Percentiles rank a stretch among this genome's conserved stretches.
Evolutionary conservation across 371 early-diverging fungal genomes (phyloP).

Genomic region (Circinella minor): DNA sequence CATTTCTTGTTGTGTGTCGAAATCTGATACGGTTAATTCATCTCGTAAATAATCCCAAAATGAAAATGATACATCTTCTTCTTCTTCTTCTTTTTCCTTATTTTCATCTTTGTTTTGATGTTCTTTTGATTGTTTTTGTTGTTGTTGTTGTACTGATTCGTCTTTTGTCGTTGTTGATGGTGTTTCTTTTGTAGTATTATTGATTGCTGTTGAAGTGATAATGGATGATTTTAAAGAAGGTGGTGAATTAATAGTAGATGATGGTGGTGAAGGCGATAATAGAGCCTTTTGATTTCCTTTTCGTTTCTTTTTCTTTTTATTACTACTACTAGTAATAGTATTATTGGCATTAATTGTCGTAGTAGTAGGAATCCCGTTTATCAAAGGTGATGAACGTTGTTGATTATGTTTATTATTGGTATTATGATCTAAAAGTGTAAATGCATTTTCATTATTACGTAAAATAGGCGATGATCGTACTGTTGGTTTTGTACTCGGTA

Average conservation of each 20-base stretch:
- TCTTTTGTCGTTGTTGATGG: neutral
- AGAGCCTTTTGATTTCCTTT: neutral
- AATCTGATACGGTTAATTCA: slow-evolving; percentile 76
- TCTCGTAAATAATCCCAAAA: slow-evolving; percentile 68
- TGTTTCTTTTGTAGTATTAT: too few relatives aligned
- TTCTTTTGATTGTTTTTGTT: neutral
- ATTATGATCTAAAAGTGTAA: slow-evolving; percentile 1
- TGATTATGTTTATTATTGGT: neutral
- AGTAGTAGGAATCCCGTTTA: neutral
- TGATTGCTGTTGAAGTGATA: neutral
- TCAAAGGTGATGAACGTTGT: neutral
- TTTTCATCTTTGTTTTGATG: neutral
- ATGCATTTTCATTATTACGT: slow-evolving; percentile 1
- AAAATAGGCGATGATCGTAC: neutral
- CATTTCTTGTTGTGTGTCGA: slow-evolving; percentile 75
- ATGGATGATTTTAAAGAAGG: neutral
- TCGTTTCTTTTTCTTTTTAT: slow-evolving; percentile 9
- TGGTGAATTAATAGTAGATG: neutral
- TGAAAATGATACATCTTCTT: slow-evolving; percentile 28
- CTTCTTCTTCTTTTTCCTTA: neutral
- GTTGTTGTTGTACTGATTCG: neutral
- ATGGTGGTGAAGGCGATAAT: neutral
- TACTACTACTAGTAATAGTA: too few relatives aligned
- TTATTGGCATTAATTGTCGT: neutral
- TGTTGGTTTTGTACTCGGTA: slow-evolving; percentile 12